These are phyloP conservation scores for Ophiosphaerella korrae DNA, from an alignment of 2,329 filamentous ascomycete species.

Conservation along the genomic window DNA sequence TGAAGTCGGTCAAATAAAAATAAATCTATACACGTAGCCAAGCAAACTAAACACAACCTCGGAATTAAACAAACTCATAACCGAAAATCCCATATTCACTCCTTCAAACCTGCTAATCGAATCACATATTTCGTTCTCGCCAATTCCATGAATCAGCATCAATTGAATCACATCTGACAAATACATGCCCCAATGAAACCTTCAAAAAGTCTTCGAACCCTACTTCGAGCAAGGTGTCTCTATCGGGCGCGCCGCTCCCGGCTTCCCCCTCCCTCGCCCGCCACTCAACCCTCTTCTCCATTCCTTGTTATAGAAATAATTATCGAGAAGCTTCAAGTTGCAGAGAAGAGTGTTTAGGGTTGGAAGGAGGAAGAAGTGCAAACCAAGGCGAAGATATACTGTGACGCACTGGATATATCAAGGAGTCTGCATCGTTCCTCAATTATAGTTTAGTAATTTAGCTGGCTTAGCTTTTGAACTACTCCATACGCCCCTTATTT, in stretches of 20 bases:
- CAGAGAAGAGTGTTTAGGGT: slow-evolving; percentile 52
- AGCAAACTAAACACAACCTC: too few relatives aligned
- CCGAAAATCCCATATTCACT: too few relatives aligned
- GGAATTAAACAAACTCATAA: too few relatives aligned
- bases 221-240: slow-evolving; percentile 21
- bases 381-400: slow-evolving; percentile 12
- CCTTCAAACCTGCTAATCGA: too few relatives aligned
- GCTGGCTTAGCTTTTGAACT: too few relatives aligned
- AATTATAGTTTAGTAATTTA: too few relatives aligned
- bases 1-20: too few relatives aligned
- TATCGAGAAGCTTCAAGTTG: slow-evolving; percentile 56
- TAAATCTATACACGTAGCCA: too few relatives aligned
- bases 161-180: neutral
- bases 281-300: slow-evolving; percentile 59
- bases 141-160: neutral
- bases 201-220: slow-evolving; percentile 15
- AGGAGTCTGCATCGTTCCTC: too few relatives aligned
- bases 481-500: too few relatives aligned
- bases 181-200: neutral
- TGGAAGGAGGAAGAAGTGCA: slow-evolving; percentile 45
- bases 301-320: slow-evolving; percentile 36
- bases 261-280: slow-evolving; percentile 57
- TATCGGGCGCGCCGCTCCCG: slow-evolving; percentile 44
- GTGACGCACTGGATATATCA: too few relatives aligned
- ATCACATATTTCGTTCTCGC: too few relatives aligned